Evolutionary conservation across 2,329 filamentous ascomycete species (phyloP).

Genomic region (Trichoderma sp.): DNA sequence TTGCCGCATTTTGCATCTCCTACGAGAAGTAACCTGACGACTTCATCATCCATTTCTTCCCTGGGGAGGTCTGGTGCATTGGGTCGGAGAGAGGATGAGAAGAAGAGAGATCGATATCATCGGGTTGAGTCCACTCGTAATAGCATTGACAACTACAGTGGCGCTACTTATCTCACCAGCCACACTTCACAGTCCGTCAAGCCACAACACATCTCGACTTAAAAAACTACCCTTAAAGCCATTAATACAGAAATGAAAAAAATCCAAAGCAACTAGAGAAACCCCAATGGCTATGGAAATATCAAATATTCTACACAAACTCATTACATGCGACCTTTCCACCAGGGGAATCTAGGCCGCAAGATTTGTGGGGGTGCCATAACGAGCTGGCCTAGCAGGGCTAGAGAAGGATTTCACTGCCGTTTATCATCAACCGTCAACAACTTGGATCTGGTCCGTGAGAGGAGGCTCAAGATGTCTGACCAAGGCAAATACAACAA

Average conservation of each 20-base stretch:
- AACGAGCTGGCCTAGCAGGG: slow-evolving; percentile 20
- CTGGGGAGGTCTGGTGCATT: background rate
- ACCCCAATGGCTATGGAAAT: background rate
- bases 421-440: slow-evolving; percentile 22
- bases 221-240: background rate
- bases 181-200: background rate
- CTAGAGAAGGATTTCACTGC: slow-evolving; percentile 4
- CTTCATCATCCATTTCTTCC: slow-evolving; percentile 47
- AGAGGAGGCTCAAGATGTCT: slow-evolving; percentile 29
- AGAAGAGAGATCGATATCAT: background rate
- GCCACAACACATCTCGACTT: background rate
- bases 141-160: background rate
- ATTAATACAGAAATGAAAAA: background rate
- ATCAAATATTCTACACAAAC: background rate
- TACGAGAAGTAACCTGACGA: slow-evolving; percentile 55
- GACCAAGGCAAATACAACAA: slow-evolving; percentile 52
- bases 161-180: slow-evolving; percentile 15
- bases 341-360: slow-evolving; percentile 27
- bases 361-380: slow-evolving; percentile 28
- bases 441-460: background rate
- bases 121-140: background rate
- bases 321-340: slow-evolving; percentile 31
- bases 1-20: slow-evolving; percentile 61
- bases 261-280: background rate
- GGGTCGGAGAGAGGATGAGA: background rate